Percentiles rank a stretch among this genome's conserved stretches.
phyloP scores from a whole-genome alignment of 345 rosid genomes.

The Eucalyptus viminalis region DNA sequence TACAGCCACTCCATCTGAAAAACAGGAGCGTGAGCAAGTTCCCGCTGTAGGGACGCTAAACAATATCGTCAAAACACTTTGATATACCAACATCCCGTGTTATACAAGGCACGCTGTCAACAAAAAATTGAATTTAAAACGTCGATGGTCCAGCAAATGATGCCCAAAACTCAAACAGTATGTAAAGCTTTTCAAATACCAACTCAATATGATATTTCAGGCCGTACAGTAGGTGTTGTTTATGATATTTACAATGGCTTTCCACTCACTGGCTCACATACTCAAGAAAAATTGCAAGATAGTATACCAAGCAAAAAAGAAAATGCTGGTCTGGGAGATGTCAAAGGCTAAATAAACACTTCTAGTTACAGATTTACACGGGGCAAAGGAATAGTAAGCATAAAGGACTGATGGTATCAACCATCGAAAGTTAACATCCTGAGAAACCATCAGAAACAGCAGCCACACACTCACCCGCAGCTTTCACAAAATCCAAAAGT shows the following conservation, averaged over 20 bases:
- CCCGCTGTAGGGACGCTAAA: background rate
- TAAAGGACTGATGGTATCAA: background rate
- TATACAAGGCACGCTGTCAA: background rate
- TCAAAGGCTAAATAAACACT: background rate
- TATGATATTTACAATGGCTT: background rate
- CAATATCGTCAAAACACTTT: background rate
- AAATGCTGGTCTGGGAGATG: background rate
- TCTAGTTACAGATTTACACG: background rate
- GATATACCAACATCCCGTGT: background rate
- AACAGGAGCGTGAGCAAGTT: background rate
- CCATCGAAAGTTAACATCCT: background rate
- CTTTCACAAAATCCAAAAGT: background rate
- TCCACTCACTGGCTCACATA: background rate
- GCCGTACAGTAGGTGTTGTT: background rate
- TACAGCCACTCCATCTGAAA: background rate
- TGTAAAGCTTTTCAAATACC: background rate
- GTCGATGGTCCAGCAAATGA: background rate
- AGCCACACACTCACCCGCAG: background rate
- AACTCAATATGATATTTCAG: background rate
- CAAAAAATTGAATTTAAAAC: background rate
- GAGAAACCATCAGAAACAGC: background rate
- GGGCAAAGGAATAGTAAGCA: background rate
- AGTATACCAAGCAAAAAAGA: background rate
- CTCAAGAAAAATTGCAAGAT: background rate
- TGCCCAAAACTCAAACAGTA: background rate